phyloP scores from a whole-genome alignment of 2,329 filamentous ascomycete species.

The Thelonectria discophora region DNA sequence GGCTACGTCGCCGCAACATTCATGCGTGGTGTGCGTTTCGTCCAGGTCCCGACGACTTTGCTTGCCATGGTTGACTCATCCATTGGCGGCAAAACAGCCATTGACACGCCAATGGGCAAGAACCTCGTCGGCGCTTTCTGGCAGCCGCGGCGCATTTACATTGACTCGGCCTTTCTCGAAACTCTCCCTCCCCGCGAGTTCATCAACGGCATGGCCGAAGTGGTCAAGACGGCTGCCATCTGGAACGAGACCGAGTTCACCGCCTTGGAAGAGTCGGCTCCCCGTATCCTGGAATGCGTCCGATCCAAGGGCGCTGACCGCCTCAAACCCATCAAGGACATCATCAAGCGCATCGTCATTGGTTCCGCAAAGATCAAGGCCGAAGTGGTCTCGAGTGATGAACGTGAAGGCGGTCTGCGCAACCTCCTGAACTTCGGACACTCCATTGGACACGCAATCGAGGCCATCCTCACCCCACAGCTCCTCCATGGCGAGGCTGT shows the following conservation, averaged over 20 bases:
- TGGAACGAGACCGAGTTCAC: conserved; percentile 91
- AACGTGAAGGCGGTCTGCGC: conserved; percentile 90
- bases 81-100: conserved; percentile 97
- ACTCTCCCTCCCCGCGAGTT: conserved; percentile 91
- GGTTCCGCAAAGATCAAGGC: conserved; percentile 95
- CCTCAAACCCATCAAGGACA: conserved; percentile 74
- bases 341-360: conserved; percentile 81
- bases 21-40: conserved; percentile 96
- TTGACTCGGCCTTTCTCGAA: conserved; percentile 91
- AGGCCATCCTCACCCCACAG: conserved; percentile 94
- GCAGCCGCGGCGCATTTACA: conserved; percentile 94
- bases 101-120: conserved; percentile 95
- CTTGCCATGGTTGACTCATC: conserved; percentile 98
- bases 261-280: conserved; percentile 82
- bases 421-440: conserved; percentile 98
- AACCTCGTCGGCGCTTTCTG: conserved; percentile 96
- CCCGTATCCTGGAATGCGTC: conserved; percentile 68
- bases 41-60: conserved; percentile 94
- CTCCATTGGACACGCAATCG: conserved; percentile 95
- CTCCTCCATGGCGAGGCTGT: conserved; percentile 96
- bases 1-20: conserved; percentile 98
- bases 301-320: conserved; percentile 57
- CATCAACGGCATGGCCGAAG: conserved; percentile 98
- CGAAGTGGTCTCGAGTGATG: conserved; percentile 91
- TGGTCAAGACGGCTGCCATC: conserved; percentile 96